These are phyloP conservation scores for Cryptococcus floricola DNA, from an alignment of 1,284 basidiomycete genomes.

Conservation along the genomic window DNA sequence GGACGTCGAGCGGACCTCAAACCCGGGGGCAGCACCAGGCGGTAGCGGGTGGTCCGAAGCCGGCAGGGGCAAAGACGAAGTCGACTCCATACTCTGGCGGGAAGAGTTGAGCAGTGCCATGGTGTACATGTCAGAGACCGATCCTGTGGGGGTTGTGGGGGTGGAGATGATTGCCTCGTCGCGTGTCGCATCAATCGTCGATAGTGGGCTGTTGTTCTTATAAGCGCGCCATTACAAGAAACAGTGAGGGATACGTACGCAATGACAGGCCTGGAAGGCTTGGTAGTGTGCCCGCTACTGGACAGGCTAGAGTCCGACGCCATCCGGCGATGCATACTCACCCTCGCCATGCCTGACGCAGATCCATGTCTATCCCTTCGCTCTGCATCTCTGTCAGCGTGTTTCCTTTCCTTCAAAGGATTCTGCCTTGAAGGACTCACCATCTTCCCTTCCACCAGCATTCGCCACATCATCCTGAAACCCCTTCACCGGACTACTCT, in stretches of 20 bases:
- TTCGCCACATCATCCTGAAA: constrained; percentile 8
- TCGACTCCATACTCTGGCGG: constrained; percentile 45
- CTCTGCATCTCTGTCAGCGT: constrained; percentile 5
- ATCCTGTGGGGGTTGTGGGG: constrained; percentile 41
- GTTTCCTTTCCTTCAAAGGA: not conserved
- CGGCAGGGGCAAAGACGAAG: constrained; percentile 35
- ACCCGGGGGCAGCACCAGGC: constrained; percentile 29
- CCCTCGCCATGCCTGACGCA: constrained; percentile 12
- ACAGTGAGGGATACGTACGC: constrained; percentile 17
- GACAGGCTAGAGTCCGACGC: constrained; percentile 44
- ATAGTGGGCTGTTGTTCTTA: constrained; percentile 29
- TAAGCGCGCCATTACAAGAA: too few relatives aligned
- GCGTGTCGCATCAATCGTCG: constrained; percentile 29
- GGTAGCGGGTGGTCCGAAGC: constrained; percentile 22
- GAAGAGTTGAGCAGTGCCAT: constrained; percentile 24
- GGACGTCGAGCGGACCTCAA: constrained; percentile 44
- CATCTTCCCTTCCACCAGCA: not conserved
- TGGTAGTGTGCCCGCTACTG: constrained; percentile 40
- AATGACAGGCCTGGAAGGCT: constrained; percentile 14
- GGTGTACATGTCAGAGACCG: constrained; percentile 28
- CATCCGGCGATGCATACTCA: constrained; percentile 37
- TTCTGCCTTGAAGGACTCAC: not conserved
- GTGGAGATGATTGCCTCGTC: constrained; percentile 16
- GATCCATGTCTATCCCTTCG: constrained; percentile 10
- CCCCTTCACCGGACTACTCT: constrained; percentile 10